Evolutionary conservation across 306 rosid genomes (phyloP).

Genomic region (Elaeagnus macrophylla): DNA sequence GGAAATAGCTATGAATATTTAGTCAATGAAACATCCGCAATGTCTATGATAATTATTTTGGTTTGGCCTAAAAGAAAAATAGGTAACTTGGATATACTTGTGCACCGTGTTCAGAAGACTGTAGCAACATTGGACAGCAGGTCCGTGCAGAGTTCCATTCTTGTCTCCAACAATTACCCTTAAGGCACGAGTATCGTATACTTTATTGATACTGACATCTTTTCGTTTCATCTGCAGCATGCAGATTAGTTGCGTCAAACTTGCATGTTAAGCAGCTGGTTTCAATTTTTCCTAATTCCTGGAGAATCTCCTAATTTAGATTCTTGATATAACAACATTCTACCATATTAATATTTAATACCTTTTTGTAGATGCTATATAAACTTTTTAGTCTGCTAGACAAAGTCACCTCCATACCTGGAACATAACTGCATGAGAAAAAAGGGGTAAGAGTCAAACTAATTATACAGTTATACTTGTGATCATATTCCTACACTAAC

Average conservation of each 20-base stretch:
- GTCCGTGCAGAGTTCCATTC: constrained; percentile 83
- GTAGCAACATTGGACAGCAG: constrained; percentile 91
- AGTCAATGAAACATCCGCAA: constrained; percentile 6
- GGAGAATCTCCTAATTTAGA: too few relatives aligned
- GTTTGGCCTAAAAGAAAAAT: constrained; percentile 5
- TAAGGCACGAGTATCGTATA: constrained; percentile 90
- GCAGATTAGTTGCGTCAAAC: constrained; percentile 8
- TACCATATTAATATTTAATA: constrained; percentile 37
- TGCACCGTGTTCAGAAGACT: constrained; percentile 83
- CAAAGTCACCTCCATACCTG: constrained; percentile 94
- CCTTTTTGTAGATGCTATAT: constrained; percentile 92
- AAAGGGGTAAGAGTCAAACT: constrained; percentile 10
- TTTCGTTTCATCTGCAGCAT: constrained; percentile 74
- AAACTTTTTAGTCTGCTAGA: constrained; percentile 90
- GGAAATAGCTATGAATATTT: not conserved
- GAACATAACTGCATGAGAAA: constrained; percentile 68
- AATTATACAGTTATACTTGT: not conserved
- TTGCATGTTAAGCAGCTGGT: too few relatives aligned
- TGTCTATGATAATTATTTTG: constrained; percentile 6
- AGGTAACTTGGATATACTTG: constrained; percentile 42
- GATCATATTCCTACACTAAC: not conserved
- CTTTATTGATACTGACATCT: constrained; percentile 65
- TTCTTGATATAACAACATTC: not conserved
- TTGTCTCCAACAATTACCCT: constrained; percentile 98
- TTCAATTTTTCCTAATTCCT: too few relatives aligned